Evolutionary conservation across 148 eudicot genomes (phyloP).

Genomic region (Suaeda aralocaspica): DNA sequence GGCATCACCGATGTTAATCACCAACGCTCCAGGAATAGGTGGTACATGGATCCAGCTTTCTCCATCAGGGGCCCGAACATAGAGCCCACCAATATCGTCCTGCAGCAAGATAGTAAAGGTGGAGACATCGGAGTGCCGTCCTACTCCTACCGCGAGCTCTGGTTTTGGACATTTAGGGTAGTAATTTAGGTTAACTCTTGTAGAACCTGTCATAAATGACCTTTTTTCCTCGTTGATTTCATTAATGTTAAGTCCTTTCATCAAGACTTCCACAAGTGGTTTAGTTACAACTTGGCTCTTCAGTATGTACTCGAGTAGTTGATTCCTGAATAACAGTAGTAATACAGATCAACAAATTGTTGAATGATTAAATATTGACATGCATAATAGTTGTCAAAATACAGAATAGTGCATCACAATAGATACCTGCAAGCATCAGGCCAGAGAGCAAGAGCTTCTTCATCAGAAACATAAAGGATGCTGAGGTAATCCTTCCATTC

Average conservation of each 20-base stretch:
- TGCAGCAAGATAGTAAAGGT: slow-evolving; percentile 52
- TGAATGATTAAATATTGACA: background rate
- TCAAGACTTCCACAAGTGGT: slow-evolving; percentile 27
- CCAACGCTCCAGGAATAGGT: slow-evolving; percentile 26
- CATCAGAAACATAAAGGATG: slow-evolving; percentile 52
- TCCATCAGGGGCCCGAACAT: slow-evolving; percentile 24
- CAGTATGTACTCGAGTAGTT: slow-evolving; percentile 40
- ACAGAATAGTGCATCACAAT: background rate
- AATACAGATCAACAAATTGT: background rate
- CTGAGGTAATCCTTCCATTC: slow-evolving; percentile 67
- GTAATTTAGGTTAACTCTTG: slow-evolving; percentile 49
- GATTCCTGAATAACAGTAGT: slow-evolving; percentile 32
- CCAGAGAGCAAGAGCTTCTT: slow-evolving; percentile 45
- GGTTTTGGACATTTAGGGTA: slow-evolving; percentile 51
- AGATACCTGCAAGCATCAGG: slow-evolving; percentile 43
- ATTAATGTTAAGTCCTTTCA: slow-evolving; percentile 34
- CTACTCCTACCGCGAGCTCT: slow-evolving; percentile 54
- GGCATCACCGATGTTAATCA: slow-evolving; percentile 37
- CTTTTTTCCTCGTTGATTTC: slow-evolving; percentile 26
- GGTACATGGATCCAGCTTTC: slow-evolving; percentile 35
- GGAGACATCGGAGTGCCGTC: slow-evolving; percentile 55
- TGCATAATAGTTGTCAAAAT: background rate
- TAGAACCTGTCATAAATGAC: slow-evolving; percentile 37
- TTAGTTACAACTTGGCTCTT: slow-evolving; percentile 35
- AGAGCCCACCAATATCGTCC: slow-evolving; percentile 48